These are phyloP conservation scores for Leptographium wingfieldii DNA, from an alignment of 2,329 filamentous ascomycete species.

Conservation along the genomic window DNA sequence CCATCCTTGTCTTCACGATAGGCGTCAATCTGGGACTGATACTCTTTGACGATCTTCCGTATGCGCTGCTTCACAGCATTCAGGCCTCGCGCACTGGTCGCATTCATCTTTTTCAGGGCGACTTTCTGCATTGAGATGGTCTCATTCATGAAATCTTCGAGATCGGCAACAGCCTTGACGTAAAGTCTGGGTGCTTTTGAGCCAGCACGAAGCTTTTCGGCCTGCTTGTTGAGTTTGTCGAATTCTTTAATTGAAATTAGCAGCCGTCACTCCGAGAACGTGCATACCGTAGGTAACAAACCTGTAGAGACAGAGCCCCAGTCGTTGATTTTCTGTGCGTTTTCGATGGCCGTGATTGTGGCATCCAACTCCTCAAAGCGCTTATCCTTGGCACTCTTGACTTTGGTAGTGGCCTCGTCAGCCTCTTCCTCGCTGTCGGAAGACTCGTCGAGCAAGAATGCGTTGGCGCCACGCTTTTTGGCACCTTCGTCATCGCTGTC, in stretches of 20 bases:
- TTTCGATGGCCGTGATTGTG: slow-evolving; percentile 84
- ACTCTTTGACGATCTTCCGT: slow-evolving; percentile 97
- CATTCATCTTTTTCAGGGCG: slow-evolving; percentile 96
- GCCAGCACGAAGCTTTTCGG: slow-evolving; percentile 63
- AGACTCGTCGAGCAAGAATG: slow-evolving; percentile 66
- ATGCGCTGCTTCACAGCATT: slow-evolving; percentile 97
- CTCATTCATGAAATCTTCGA: slow-evolving; percentile 92
- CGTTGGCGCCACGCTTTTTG: slow-evolving; percentile 57
- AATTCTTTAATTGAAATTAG: slow-evolving; percentile 48
- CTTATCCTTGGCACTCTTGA: slow-evolving; percentile 98
- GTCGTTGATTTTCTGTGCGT: slow-evolving; percentile 94
- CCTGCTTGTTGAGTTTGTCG: slow-evolving; percentile 85
- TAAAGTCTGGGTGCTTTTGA: slow-evolving; percentile 80
- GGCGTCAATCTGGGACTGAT: slow-evolving; percentile 72
- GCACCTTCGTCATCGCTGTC: slow-evolving; percentile 39
- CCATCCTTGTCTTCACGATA: slow-evolving; percentile 76
- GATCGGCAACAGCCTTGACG: slow-evolving; percentile 81
- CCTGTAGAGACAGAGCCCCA: slow-evolving; percentile 87
- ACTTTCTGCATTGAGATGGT: slow-evolving; percentile 92
- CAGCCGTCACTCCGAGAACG: not conserved
- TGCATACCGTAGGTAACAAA: slow-evolving; percentile 30
- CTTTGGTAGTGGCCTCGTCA: slow-evolving; percentile 70
- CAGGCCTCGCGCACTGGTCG: slow-evolving; percentile 81
- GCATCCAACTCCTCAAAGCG: slow-evolving; percentile 84
- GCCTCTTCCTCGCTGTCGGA: slow-evolving; percentile 74